A percentile compares a stretch with the other conserved stretches of the same genome.
phyloP scores from a whole-genome alignment of 2,329 filamentous ascomycete genomes.

The Venturia oleaginea region DNA sequence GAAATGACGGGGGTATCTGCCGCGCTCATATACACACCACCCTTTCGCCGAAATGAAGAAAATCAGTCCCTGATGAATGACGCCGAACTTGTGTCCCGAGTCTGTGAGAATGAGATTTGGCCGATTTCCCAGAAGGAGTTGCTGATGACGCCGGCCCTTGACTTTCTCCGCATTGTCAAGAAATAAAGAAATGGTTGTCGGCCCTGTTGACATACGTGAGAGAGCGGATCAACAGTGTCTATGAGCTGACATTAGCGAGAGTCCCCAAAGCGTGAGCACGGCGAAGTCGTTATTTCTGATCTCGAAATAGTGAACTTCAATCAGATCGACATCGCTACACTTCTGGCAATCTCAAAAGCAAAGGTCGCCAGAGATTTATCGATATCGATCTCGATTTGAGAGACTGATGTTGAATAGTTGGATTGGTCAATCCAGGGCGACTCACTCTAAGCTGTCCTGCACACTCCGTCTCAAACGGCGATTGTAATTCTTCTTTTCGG shows the following conservation, averaged over 20 bases:
- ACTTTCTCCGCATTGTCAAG: neutral
- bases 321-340: neutral
- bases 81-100: neutral
- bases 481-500: constrained; percentile 78
- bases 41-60: neutral
- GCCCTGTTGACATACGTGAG: no score
- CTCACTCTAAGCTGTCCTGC: constrained; percentile 43
- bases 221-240: constrained; percentile 6
- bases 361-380: neutral
- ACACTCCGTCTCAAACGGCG: constrained; percentile 71
- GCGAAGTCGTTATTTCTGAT: neutral
- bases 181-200: neutral
- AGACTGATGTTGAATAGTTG: neutral
- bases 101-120: neutral
- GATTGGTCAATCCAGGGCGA: neutral
- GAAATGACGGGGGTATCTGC: constrained; percentile 3
- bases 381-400: neutral
- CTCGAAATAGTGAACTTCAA: neutral
- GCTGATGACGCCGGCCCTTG: neutral
- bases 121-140: neutral
- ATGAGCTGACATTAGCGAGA: neutral
- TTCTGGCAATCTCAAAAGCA: neutral
- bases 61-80: neutral
- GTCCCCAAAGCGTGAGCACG: neutral
- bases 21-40: constrained; percentile 1